Evolutionary conservation across 1,284 basidiomycete genomes (phyloP).

Genomic region (Ceratobasidium sp.): DNA sequence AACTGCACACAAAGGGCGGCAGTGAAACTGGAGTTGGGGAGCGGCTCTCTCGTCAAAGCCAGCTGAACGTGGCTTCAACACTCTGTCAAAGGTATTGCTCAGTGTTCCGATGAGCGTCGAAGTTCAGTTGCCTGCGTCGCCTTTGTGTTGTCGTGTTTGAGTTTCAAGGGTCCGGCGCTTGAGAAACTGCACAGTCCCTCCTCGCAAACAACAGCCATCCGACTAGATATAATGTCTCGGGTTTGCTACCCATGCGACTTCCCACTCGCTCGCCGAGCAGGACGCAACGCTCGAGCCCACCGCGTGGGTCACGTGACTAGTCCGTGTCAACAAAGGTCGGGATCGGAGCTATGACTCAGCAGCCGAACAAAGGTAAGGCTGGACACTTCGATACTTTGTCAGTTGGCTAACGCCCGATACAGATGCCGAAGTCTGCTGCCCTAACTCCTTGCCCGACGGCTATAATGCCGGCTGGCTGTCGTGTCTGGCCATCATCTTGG

Average conservation of each 20-base stretch:
- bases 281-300: not conserved
- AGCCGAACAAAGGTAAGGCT: slow-evolving; percentile 7
- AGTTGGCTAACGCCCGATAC: not conserved
- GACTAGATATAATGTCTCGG: no score
- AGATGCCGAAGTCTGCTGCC: slow-evolving; percentile 11
- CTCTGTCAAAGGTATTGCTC: slow-evolving; percentile 32
- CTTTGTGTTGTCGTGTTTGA: slow-evolving; percentile 16
- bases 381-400: slow-evolving; percentile 20
- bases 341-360: not conserved
- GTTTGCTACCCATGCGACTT: not conserved
- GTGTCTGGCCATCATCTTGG: slow-evolving; percentile 38
- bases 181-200: slow-evolving; percentile 5
- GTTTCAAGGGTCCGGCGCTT: slow-evolving; percentile 19
- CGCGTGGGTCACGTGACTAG: slow-evolving; percentile 15
- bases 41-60: slow-evolving; percentile 12
- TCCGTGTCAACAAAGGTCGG: slow-evolving; percentile 19
- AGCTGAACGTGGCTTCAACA: slow-evolving; percentile 19
- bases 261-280: not conserved
- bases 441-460: not conserved
- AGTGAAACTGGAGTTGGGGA: slow-evolving; percentile 6
- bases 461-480: slow-evolving; percentile 18
- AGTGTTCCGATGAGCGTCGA: slow-evolving; percentile 25
- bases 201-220: no score
- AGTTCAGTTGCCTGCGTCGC: slow-evolving; percentile 1
- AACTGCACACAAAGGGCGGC: slow-evolving; percentile 33